These are phyloP conservation scores for Trypanosoma conorhini DNA, from an alignment of 208 protist genomes.

Conservation along the genomic window DNA sequence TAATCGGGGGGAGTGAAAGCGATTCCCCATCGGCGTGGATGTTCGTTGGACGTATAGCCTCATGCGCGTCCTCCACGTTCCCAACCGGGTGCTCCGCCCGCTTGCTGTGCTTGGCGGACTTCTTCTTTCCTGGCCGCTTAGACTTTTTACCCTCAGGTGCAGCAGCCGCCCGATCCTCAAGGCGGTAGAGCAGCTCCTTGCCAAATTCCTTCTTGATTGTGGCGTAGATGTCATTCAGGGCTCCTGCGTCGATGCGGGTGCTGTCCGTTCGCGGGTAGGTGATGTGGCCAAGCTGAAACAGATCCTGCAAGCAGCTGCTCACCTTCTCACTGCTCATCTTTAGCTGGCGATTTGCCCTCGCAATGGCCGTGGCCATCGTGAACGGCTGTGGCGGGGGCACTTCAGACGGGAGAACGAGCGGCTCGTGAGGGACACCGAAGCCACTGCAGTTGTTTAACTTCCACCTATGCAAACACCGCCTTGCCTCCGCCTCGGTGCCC, in stretches of 20 bases:
- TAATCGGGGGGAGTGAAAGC: slow-evolving; percentile 51
- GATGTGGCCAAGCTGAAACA: slow-evolving; percentile 91
- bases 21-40: slow-evolving; percentile 63
- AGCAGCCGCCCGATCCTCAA: slow-evolving; percentile 30
- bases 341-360: slow-evolving; percentile 84
- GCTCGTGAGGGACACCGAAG: slow-evolving; percentile 27
- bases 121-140: slow-evolving; percentile 89
- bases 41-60: slow-evolving; percentile 90
- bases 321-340: slow-evolving; percentile 77
- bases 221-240: slow-evolving; percentile 98
- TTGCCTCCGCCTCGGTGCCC: slow-evolving; percentile 20
- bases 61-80: slow-evolving; percentile 92
- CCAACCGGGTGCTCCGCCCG: slow-evolving; percentile 10
- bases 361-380: slow-evolving; percentile 88
- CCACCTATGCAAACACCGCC: slow-evolving; percentile 29
- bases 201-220: slow-evolving; percentile 98
- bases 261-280: slow-evolving; percentile 92
- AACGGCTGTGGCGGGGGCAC: slow-evolving; percentile 73
- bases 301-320: slow-evolving; percentile 79
- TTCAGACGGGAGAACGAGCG: slow-evolving; percentile 36
- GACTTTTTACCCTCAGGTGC: slow-evolving; percentile 93
- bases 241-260: slow-evolving; percentile 86
- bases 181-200: slow-evolving; percentile 92
- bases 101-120: slow-evolving; percentile 31
- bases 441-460: slow-evolving; percentile 18